Percentiles rank a stretch among this genome's conserved stretches.
Evolutionary conservation across 768 basidiomycete species (phyloP).

Genomic region (Mycena chlorophos): DNA sequence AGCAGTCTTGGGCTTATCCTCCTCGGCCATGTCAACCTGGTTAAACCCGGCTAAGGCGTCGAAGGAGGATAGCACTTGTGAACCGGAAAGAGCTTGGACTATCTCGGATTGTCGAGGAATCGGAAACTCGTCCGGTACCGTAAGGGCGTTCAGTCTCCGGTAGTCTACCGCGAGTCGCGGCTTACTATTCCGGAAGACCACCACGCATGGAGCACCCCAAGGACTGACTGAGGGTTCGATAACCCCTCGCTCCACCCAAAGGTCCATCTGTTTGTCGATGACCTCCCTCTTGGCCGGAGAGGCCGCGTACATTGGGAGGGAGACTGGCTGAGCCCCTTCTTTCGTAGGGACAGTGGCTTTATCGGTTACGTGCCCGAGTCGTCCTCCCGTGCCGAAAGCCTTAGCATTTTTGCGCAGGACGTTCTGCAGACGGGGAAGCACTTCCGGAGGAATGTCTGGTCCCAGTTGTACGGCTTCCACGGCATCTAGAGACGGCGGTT

Average conservation of each 20-base stretch:
- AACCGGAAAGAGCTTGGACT: constrained; percentile 24
- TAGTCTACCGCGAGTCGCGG: constrained; percentile 37
- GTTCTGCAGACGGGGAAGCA: not conserved
- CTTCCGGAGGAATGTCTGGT: constrained; percentile 14
- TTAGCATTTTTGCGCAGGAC: constrained; percentile 6
- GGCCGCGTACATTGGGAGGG: constrained; percentile 22
- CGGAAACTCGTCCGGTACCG: constrained; percentile 30
- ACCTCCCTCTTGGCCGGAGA: constrained; percentile 27
- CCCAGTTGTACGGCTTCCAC: constrained; percentile 16
- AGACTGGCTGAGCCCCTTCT: constrained; percentile 17
- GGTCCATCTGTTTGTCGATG: constrained; percentile 29
- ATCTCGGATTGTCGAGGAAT: constrained; percentile 29
- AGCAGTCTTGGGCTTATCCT: constrained; percentile 29
- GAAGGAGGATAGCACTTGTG: constrained; percentile 12
- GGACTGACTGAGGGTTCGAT: constrained; percentile 32
- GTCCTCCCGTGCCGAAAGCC: constrained; percentile 25
- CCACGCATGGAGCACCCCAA: constrained; percentile 17
- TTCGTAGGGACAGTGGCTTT: constrained; percentile 19
- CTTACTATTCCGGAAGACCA: constrained; percentile 38
- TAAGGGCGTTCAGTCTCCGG: constrained; percentile 4
- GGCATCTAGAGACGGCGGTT: not conserved
- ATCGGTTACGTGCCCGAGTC: constrained; percentile 19
- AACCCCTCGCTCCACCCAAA: constrained; percentile 28
- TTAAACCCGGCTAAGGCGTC: constrained; percentile 34
- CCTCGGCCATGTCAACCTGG: constrained; percentile 27